These are phyloP conservation scores for Apostasia ramifera DNA, from an alignment of 106 monocot species.

Conservation along the genomic window DNA sequence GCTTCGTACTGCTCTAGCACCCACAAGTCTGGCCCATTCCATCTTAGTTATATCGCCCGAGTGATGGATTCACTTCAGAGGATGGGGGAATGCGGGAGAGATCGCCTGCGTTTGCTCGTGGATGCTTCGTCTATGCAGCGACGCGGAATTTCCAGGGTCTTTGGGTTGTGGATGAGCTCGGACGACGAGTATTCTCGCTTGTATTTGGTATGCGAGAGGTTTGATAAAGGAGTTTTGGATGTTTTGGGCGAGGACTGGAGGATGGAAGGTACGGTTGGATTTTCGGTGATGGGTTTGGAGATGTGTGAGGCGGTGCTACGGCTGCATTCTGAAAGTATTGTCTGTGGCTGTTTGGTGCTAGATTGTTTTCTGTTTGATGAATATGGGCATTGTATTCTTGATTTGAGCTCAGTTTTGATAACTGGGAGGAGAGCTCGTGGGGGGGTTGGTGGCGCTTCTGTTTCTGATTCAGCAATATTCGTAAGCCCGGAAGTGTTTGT, in stretches of 20 bases:
- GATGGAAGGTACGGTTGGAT: constrained; percentile 10
- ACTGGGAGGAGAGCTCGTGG: constrained; percentile 18
- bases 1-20: background rate
- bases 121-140: constrained; percentile 25
- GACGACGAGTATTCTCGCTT: constrained; percentile 32
- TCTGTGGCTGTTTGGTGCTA: constrained; percentile 47
- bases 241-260: constrained; percentile 10
- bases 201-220: constrained; percentile 57
- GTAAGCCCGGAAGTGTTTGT: constrained; percentile 50
- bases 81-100: constrained; percentile 28
- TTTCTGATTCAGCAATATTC: constrained; percentile 1
- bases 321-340: constrained; percentile 49
- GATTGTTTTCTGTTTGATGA: constrained; percentile 57
- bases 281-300: constrained; percentile 42
- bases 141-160: constrained; percentile 47
- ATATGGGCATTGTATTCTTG: constrained; percentile 61
- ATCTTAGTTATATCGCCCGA: constrained; percentile 37
- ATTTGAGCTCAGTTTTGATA: constrained; percentile 54
- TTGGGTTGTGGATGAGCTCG: constrained; percentile 67
- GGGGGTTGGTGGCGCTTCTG: constrained; percentile 8
- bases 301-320: constrained; percentile 68
- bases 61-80: constrained; percentile 27
- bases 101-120: constrained; percentile 29
- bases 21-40: constrained; percentile 13
- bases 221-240: constrained; percentile 9